Conservation (phyloP, 192 early-diverging fungal species). For the Mortierella hygrophila region DNA sequence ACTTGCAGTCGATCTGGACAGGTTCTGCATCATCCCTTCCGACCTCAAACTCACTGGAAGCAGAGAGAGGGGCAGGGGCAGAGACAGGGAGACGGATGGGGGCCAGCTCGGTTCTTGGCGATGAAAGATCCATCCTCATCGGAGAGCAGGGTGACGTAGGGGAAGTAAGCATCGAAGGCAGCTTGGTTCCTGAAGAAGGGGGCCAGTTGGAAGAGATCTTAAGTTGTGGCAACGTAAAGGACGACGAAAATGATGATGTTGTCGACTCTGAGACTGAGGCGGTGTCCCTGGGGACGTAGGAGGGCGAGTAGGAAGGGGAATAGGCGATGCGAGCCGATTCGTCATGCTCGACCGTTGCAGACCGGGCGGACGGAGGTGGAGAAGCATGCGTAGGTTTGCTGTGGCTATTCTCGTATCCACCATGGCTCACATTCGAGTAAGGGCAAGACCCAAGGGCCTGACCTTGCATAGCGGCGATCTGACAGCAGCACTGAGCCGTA, state of each 20-base stretch:
- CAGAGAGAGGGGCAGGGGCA: not conserved
- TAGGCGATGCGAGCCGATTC: conserved; percentile 42
- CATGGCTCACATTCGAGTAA: conserved; percentile 44
- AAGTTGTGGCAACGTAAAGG: not conserved
- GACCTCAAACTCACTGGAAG: conserved; percentile 19
- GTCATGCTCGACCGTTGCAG: not conserved
- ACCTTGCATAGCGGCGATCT: conserved; percentile 50
- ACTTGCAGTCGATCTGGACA: conserved; percentile 50
- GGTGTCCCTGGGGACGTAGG: conserved; percentile 11
- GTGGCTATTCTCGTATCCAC: conserved; percentile 30
- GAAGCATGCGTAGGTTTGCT: not conserved
- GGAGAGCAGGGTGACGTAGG: not conserved
- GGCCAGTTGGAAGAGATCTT: conserved; percentile 1
- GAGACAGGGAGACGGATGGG: conserved; percentile 29
- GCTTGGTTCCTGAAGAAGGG: not conserved
- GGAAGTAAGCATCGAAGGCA: not conserved
- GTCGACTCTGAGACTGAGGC: not conserved
- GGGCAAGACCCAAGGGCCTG: conserved; percentile 37
- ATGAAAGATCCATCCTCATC: conserved; percentile 29
- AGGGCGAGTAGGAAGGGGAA: conserved; percentile 42
- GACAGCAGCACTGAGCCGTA: conserved; percentile 43
- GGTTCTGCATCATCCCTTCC: conserved; percentile 42
- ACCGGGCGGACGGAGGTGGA: conserved; percentile 8
- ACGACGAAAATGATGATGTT: not conserved
- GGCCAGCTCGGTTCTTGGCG: conserved; percentile 27